Base-by-base conservation (phyloP, 2,329 filamentous ascomycete species). In the Penicillium sp. region DNA sequence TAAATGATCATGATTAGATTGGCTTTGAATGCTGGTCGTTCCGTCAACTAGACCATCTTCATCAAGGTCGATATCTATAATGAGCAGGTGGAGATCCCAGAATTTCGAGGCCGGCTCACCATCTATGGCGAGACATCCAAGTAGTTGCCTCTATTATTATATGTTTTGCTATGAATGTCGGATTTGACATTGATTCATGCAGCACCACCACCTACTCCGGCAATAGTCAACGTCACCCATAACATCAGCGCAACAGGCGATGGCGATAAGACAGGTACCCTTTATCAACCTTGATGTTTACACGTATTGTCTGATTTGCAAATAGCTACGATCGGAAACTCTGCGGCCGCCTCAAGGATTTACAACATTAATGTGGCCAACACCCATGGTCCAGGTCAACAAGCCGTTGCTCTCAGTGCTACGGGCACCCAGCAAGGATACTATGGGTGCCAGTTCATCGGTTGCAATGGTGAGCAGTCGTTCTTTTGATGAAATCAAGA, bases 291-390 rank as follows among this genome's bases (percentile, higher is more conserved):
- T 29, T 29, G 27, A 12, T 29, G 27, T 12, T 29, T 12, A 12
- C 9, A n/a, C 29, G 15, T 25, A 25, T n/a, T 20, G 14, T 23
- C 12, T 50, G 18, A 4, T 15, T 18, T 25, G 14, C 14, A 44
- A 33, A 11, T 29, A 53, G 51, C 41, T 48, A 53, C 51, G 2
- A 8, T 48, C 18, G 22, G n/a, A 25, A 53, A 53, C 44, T 20
- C 31, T 25, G 44, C 51, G 7, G 51, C 51, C 18, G 23, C 43
- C 8, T 42, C 44, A 8, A 48, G 12, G 11, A 41, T 53, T 33
- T 53, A 53, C 26, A 53, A 48, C 18, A 22, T 53, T 25, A 48
- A 53, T 33, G 25, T 53, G 22, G 43, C 31, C 51, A 53, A 53
- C n/a, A 33, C n/a, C 7, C 18, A 53, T 31, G 37, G 49, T 2